Conservation (phyloP, 2,329 filamentous ascomycete species). For the Aspergillus pseudonomiae region DNA sequence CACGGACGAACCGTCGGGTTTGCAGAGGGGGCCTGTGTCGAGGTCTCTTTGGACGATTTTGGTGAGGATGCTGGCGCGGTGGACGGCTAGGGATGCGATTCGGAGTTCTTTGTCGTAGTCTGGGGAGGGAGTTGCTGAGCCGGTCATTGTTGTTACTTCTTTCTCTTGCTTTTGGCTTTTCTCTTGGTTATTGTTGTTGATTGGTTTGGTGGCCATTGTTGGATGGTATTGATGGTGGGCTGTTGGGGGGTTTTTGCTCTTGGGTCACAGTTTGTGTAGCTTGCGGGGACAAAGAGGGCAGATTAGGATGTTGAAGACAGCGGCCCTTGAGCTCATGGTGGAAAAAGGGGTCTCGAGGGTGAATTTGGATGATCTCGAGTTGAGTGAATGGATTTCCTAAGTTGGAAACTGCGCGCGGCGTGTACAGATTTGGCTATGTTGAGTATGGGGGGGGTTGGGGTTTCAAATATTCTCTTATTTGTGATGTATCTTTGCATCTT, state of each 20-base stretch:
- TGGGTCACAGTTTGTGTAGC: neutral
- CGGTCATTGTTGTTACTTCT: neutral
- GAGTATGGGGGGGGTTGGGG: too few relatives aligned
- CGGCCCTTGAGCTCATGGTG: neutral
- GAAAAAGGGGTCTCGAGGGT: neutral
- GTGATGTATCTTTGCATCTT: too few relatives aligned
- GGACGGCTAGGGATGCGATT: conserved; percentile 10
- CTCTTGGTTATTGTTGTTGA: neutral
- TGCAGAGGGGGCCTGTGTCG: neutral
- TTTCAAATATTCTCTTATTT: too few relatives aligned
- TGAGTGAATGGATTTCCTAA: neutral
- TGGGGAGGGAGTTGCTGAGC: neutral
- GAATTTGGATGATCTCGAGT: neutral
- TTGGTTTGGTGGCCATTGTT: neutral
- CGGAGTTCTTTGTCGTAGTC: conserved; percentile 3
- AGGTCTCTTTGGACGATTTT: conserved; percentile 1
- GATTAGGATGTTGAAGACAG: neutral
- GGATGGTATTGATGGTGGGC: neutral
- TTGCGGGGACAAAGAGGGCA: neutral
- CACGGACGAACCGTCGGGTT: conserved; percentile 12
- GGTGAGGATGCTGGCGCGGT: conserved; percentile 13
- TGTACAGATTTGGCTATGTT: neutral
- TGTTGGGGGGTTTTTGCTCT: neutral
- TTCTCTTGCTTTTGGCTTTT: neutral
- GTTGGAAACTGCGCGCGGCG: neutral